Evolutionary conservation across 495 filamentous ascomycete genomes (phyloP).

Genomic region (Penicillium robsamsonii): DNA sequence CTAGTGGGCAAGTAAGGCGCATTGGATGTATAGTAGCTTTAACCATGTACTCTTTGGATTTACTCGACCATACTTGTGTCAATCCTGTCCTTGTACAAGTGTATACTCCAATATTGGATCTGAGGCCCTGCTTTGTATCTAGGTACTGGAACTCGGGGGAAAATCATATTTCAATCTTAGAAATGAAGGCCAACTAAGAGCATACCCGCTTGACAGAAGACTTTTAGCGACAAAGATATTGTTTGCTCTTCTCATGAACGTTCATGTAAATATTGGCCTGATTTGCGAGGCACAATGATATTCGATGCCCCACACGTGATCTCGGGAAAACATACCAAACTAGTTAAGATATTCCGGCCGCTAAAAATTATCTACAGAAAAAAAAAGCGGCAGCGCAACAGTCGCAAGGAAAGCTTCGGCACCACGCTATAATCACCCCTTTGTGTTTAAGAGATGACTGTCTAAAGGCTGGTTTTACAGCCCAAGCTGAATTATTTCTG

Average conservation of each 20-base stretch:
- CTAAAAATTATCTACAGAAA: constrained; percentile 38
- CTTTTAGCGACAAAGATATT: not conserved
- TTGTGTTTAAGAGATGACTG: constrained; percentile 33
- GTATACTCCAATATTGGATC: not conserved
- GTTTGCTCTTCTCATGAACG: not conserved
- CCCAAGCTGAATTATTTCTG: constrained; percentile 25
- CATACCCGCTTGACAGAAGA: not conserved
- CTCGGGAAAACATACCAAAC: constrained; percentile 11
- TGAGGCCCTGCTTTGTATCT: not conserved
- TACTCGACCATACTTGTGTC: not conserved
- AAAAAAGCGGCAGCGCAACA: constrained; percentile 28
- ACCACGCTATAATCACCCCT: constrained; percentile 15
- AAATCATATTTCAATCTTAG: not conserved
- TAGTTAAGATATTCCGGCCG: constrained; percentile 30
- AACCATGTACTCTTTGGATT: not conserved
- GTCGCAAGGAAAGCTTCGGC: constrained; percentile 21
- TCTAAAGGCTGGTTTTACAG: constrained; percentile 32
- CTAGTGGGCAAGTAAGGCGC: not conserved
- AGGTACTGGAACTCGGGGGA: not conserved
- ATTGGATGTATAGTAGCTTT: not conserved
- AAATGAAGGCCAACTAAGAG: not conserved
- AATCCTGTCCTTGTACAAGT: not conserved
- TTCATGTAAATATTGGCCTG: constrained; percentile 3
- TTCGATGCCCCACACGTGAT: constrained; percentile 17
- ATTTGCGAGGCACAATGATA: constrained; percentile 7